A percentile compares a stretch with the other conserved stretches of the same genome.
Conservation (phyloP, 305 asterid species). For the Euphrasia arctica region DNA sequence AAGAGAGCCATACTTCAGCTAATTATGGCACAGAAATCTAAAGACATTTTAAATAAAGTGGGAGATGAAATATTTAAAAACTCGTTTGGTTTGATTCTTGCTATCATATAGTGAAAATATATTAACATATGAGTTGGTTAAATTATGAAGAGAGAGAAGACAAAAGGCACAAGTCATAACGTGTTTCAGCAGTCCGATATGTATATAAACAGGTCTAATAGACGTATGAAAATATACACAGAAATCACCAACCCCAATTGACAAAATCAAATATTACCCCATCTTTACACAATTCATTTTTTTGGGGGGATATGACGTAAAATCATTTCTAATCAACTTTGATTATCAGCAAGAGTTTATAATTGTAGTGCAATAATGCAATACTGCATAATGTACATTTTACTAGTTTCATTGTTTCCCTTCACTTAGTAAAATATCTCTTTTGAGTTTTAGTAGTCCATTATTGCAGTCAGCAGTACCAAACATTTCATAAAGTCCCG, state of each 20-base stretch:
- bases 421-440: neutral
- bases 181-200: neutral
- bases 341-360: neutral
- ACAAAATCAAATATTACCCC: neutral
- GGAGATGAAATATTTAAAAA: neutral
- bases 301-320: neutral
- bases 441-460: slow-evolving; percentile 6
- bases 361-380: neutral
- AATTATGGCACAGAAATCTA: neutral
- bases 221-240: neutral
- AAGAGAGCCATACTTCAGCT: neutral
- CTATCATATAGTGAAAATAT: neutral
- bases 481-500: slow-evolving; percentile 1
- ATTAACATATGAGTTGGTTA: neutral
- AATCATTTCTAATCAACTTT: neutral
- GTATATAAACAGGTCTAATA: neutral
- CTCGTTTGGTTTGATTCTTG: neutral
- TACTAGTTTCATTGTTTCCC: slow-evolving; percentile 11
- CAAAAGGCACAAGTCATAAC: neutral
- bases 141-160: neutral
- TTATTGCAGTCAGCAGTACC: neutral
- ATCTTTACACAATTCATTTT: neutral
- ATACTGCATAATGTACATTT: neutral
- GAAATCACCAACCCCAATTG: neutral
- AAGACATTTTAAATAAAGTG: neutral